These are phyloP conservation scores for Mycena citricolor DNA, from an alignment of 1,284 basidiomycete species.

Conservation along the genomic window DNA sequence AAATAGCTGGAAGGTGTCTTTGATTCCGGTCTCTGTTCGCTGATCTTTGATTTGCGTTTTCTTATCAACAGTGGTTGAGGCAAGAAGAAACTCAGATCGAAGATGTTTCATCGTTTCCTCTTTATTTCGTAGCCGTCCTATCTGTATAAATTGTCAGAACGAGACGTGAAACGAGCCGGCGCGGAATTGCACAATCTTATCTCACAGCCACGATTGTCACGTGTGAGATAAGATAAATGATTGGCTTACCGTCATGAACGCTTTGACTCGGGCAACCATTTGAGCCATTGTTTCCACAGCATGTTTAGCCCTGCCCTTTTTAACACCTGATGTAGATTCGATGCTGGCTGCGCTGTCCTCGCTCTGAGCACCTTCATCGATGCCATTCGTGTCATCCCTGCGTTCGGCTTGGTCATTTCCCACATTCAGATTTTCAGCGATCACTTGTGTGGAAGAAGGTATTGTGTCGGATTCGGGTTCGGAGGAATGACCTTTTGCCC, in stretches of 20 bases:
- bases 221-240: neutral
- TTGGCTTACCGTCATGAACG: slow-evolving; percentile 24
- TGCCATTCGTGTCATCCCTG: neutral
- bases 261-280: slow-evolving; percentile 20
- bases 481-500: slow-evolving; percentile 24
- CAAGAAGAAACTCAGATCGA: slow-evolving; percentile 21
- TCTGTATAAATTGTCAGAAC: slow-evolving; percentile 10
- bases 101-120: slow-evolving; percentile 25
- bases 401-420: neutral
- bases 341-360: neutral
- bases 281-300: slow-evolving; percentile 12
- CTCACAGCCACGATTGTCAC: neutral
- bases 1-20: slow-evolving; percentile 30
- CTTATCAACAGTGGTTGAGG: slow-evolving; percentile 12
- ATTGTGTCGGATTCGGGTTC: neutral
- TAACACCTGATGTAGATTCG: neutral
- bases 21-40: slow-evolving; percentile 28
- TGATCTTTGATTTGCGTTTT: slow-evolving; percentile 23
- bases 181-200: neutral
- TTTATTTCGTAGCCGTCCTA: slow-evolving; percentile 21
- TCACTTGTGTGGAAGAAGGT: no score
- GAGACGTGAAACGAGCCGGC: neutral
- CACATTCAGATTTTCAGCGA: neutral
- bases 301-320: neutral
- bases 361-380: neutral